Base-by-base conservation (phyloP, 2,329 filamentous ascomycete genomes). In the Hypoxylon sp. region DNA sequence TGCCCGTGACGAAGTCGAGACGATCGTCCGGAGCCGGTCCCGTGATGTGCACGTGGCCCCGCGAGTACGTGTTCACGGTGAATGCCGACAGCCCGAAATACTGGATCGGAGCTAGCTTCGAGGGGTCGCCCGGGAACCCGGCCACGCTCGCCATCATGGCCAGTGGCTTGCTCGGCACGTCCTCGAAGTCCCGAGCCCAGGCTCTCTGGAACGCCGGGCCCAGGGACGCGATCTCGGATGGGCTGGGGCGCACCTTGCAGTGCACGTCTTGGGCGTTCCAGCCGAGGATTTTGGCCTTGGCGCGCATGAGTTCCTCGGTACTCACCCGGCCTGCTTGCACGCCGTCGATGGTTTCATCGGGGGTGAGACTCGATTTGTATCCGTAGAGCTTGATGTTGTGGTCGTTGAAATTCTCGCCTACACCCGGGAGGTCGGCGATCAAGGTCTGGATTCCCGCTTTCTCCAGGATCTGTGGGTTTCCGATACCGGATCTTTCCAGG, bases 61-160 rank as follows among this genome's bases (percentile, higher is more conserved):
- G 83, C 1, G 86, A 87, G 74, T 85, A 87, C 0, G 87, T 87
- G 71, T 89, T 88, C 0, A 82, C 83, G 1, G 86, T 86, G 74
- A 85, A 90, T 26, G 80, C 81, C 2, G 79, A 84, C 52, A 82
- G 75, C 0, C 84, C 83, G 37, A 87, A 77, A 73, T 88, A 88
- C 66, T 88, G 83, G 71, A 71, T 69, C 1, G 47, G 59, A n/a
- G 68, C 75, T 35, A 82, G 77, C 10, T 75, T 71, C 0, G 77
- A 74, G 35, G 75, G 78, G 82, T 83, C 71, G 47, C 72, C 74
- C 2, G 74, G 64, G 66, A 74, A 78, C 35, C 73, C 69, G 22
- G 47, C 47, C 24, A 50, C 24, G 47, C 24, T 50, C 17, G 55
- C 72, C 1, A 74, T 64, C n/a, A 78, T 50, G 66, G 74, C 74